Percentiles rank a stretch among this genome's conserved stretches.
Conservation (phyloP, 495 filamentous ascomycete genomes). For the Aspergillus affinis region DNA sequence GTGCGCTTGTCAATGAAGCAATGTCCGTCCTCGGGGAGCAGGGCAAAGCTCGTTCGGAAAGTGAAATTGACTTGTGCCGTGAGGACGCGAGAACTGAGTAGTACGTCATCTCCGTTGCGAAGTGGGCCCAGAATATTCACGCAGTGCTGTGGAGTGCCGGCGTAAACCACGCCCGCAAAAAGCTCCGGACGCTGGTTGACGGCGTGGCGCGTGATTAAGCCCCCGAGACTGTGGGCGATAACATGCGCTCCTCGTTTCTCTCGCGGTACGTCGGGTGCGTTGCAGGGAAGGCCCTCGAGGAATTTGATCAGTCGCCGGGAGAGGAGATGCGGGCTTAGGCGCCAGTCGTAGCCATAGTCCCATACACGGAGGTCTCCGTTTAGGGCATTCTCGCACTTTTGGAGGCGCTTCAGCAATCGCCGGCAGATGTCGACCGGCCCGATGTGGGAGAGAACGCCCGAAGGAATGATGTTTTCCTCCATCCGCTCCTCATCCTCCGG, state of each 20-base stretch:
- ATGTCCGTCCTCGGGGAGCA: conserved; percentile 83
- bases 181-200: conserved; percentile 86
- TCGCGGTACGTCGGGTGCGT: conserved; percentile 48
- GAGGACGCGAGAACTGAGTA: conserved; percentile 85
- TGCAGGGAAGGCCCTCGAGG: conserved; percentile 73
- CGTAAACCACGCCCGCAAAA: conserved; percentile 84
- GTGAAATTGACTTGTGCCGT: conserved; percentile 96
- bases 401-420: conserved; percentile 74
- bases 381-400: conserved; percentile 67
- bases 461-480: conserved; percentile 75
- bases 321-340: conserved; percentile 78
- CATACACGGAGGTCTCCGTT: conserved; percentile 73
- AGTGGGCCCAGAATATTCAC: conserved; percentile 90
- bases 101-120: conserved; percentile 85
- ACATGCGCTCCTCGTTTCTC: conserved; percentile 70
- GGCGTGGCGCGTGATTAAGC: conserved; percentile 84
- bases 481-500: conserved; percentile 84
- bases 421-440: conserved; percentile 90
- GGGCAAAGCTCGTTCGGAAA: conserved; percentile 78
- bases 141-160: conserved; percentile 80
- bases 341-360: conserved; percentile 96
- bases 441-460: conserved; percentile 84
- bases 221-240: conserved; percentile 87
- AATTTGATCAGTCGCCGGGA: conserved; percentile 67
- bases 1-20: conserved; percentile 87